Percentiles rank a stretch among this genome's conserved stretches.
Evolutionary conservation across 805 yeast genomes (phyloP).

Genomic region (Metschnikowia colocasiae): DNA sequence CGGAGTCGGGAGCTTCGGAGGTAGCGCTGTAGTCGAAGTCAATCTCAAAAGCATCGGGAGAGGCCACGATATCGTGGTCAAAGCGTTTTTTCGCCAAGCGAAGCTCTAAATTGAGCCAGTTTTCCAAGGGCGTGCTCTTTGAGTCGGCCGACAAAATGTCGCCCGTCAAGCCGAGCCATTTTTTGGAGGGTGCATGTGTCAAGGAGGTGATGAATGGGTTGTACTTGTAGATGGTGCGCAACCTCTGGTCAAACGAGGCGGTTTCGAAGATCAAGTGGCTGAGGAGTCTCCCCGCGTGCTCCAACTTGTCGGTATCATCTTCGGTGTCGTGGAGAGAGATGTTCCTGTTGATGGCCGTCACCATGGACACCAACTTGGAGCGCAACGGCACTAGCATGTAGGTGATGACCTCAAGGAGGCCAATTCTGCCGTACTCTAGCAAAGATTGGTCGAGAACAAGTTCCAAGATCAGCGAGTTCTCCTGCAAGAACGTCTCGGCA

Average conservation of each 20-base stretch:
- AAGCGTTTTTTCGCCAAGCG: slow-evolving; percentile 50
- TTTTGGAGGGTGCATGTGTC: slow-evolving; percentile 22
- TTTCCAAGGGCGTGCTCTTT: slow-evolving; percentile 30
- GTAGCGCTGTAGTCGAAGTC: slow-evolving; percentile 48
- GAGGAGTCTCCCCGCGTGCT: slow-evolving; percentile 45
- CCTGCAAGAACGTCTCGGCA: slow-evolving; percentile 40
- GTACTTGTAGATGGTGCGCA: slow-evolving; percentile 44
- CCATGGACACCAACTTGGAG: slow-evolving; percentile 35
- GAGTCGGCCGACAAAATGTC: slow-evolving; percentile 37
- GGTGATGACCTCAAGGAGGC: slow-evolving; percentile 39
- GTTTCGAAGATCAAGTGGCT: slow-evolving; percentile 59
- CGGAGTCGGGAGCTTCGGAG: slow-evolving; percentile 9
- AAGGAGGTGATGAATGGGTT: slow-evolving; percentile 34
- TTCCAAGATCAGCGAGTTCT: slow-evolving; percentile 39
- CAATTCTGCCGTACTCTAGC: slow-evolving; percentile 24
- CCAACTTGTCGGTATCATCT: slow-evolving; percentile 15
- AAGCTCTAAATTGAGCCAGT: slow-evolving; percentile 54
- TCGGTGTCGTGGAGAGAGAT: slow-evolving; percentile 19
- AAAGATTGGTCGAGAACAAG: slow-evolving; percentile 37
- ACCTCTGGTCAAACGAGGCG: slow-evolving; percentile 52
- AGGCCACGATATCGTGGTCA: slow-evolving; percentile 44
- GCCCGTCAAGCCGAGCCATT: slow-evolving; percentile 49
- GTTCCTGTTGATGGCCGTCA: slow-evolving; percentile 21
- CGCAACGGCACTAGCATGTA: slow-evolving; percentile 47
- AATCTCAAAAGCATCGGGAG: slow-evolving; percentile 50